Evolutionary conservation across 1,284 basidiomycete genomes (phyloP).

Genomic region (Ustilago lituana): DNA sequence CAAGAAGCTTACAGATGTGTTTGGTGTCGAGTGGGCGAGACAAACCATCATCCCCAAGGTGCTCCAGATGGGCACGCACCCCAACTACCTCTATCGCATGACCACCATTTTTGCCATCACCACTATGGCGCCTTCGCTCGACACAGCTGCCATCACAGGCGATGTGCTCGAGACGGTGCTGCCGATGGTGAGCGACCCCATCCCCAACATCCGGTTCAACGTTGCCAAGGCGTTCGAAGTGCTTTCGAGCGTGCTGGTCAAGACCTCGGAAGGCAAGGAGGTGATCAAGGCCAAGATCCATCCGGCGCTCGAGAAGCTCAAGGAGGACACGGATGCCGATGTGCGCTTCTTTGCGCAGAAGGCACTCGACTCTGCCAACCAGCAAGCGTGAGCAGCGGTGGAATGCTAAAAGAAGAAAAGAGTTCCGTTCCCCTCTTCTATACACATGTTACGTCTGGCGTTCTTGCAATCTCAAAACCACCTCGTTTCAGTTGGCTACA

Average conservation of each 20-base stretch:
- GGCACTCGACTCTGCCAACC: conserved; percentile 61
- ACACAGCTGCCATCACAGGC: conserved; percentile 82
- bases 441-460: conserved; percentile 16
- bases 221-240: conserved; percentile 84
- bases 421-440: no score
- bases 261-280: conserved; percentile 77
- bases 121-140: conserved; percentile 92
- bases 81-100: conserved; percentile 98
- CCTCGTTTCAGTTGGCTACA: not conserved
- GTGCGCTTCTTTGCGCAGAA: conserved; percentile 78
- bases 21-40: conserved; percentile 97
- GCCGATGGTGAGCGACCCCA: conserved; percentile 86
- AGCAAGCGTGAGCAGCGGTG: conserved; percentile 11
- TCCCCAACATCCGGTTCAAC: conserved; percentile 99
- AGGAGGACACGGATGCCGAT: conserved; percentile 92
- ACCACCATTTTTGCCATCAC: conserved; percentile 99
- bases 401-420: conserved; percentile 3
- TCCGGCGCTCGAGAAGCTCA: conserved; percentile 85
- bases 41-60: conserved; percentile 96
- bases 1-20: conserved; percentile 97
- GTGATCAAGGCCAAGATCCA: conserved; percentile 79
- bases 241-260: conserved; percentile 77
- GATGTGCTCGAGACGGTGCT: conserved; percentile 88
- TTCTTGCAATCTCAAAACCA: conserved; percentile 18
- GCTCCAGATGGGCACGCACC: conserved; percentile 94